Evolutionary conservation across 805 yeast species (phyloP).

Genomic region (Candida orba): DNA sequence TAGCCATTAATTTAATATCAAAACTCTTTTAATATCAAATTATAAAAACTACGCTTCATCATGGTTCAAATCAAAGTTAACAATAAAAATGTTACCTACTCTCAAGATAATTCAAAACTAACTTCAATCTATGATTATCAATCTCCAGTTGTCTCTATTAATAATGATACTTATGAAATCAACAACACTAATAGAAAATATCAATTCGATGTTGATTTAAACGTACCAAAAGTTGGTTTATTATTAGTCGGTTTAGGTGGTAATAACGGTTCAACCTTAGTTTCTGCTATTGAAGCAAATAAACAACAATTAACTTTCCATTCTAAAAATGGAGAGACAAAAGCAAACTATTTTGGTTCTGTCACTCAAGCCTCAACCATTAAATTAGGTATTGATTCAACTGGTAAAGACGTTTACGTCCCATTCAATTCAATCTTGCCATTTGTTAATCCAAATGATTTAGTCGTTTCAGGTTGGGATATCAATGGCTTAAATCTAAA

Average conservation of each 20-base stretch:
- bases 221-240: constrained; percentile 79
- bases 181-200: constrained; percentile 68
- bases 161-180: constrained; percentile 46
- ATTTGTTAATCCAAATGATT: constrained; percentile 82
- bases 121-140: constrained; percentile 54
- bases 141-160: constrained; percentile 61
- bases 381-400: constrained; percentile 75
- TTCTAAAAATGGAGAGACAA: constrained; percentile 66
- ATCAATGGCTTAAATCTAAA: constrained; percentile 65
- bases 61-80: constrained; percentile 39
- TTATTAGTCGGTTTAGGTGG: constrained; percentile 94
- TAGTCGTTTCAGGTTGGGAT: constrained; percentile 93
- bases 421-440: constrained; percentile 90
- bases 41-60: constrained; percentile 7
- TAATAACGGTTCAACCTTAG: constrained; percentile 89
- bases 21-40: background rate
- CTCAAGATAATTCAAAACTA: constrained; percentile 38
- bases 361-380: constrained; percentile 90
- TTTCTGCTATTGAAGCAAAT: constrained; percentile 82
- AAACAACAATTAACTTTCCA: constrained; percentile 70
- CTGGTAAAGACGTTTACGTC: constrained; percentile 82
- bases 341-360: constrained; percentile 82
- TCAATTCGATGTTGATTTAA: constrained; percentile 79
- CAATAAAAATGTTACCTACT: constrained; percentile 44
- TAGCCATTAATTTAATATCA: constrained; percentile 12